Base-by-base conservation (phyloP, 345 rosid genomes). In the Capsella bursapastoris region DNA sequence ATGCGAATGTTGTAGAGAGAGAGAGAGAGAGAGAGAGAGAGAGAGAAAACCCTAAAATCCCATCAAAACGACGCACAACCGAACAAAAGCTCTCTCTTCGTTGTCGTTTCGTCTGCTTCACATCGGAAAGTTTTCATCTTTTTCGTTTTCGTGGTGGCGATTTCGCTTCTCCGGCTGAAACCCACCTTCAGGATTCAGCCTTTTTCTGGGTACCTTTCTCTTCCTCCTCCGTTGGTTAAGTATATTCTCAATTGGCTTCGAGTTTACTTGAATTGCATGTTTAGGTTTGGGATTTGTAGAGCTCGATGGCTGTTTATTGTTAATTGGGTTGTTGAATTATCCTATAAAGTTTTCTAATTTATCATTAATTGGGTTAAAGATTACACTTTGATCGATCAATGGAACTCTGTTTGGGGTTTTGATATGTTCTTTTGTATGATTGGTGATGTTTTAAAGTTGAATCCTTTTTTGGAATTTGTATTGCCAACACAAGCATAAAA, bases 91-190 rank as follows among this genome's bases (percentile, higher is more conserved):
- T 8, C 41, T 38, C 41, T 38, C 52, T 48, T 14, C 2, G 48
- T 16, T 40, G 72, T 13, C 59, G 58, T 18, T 27, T 57, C 32
- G 47, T 13, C 73, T 40, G n/a, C 62, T 67, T 55, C 37, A 28
- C 49, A n/a, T 68, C 62, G 62, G 27, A 34, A 69, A 60, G 41
- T 27, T 50, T 27, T 50, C 68, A 38, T 40, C 63, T 45, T 35
- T 53, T 8, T 68, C 40, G 40, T 53, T 15, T 56, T 15, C 52
- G 62, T 41, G 52, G 52, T 55, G 40, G 40, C 62, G 38, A 53
- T 53, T 67, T 53, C 11, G 53, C 14, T 53, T 27, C 52, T 53
- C 29, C 0, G 25, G 40, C 51, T 68, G 72, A 38, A 68, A 57
- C 64, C 47, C 13, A 8, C n/a, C 45, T 34, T 58, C 13, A 12